These are phyloP conservation scores for Saposhnikovia divaricata DNA, from an alignment of 129 eudicot genomes.

Conservation along the genomic window DNA sequence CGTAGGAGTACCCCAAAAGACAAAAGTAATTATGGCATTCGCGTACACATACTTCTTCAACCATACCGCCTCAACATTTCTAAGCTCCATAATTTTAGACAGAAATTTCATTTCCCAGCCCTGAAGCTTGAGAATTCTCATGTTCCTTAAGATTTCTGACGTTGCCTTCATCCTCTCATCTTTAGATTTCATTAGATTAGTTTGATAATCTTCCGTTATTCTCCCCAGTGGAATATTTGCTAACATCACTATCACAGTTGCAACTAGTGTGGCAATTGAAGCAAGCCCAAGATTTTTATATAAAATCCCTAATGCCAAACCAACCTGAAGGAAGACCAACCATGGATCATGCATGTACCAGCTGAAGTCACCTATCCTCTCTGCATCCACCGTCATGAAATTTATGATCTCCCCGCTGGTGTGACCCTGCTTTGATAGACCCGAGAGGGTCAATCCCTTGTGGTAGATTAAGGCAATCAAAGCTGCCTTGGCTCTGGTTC, in stretches of 20 bases:
- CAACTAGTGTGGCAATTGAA: slow-evolving; percentile 54
- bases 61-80: slow-evolving; percentile 60
- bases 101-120: slow-evolving; percentile 93
- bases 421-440: slow-evolving; percentile 49
- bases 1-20: slow-evolving; percentile 76
- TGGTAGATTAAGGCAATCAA: slow-evolving; percentile 66
- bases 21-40: slow-evolving; percentile 34
- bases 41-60: slow-evolving; percentile 45
- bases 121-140: slow-evolving; percentile 90
- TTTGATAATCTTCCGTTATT: slow-evolving; percentile 58
- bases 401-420: slow-evolving; percentile 82
- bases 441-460: slow-evolving; percentile 67
- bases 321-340: slow-evolving; percentile 65
- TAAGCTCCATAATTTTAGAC: slow-evolving; percentile 44
- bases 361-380: slow-evolving; percentile 54
- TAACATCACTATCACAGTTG: slow-evolving; percentile 55
- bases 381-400: slow-evolving; percentile 88
- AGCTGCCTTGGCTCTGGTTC: slow-evolving; percentile 60
- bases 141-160: slow-evolving; percentile 80
- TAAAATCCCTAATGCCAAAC: slow-evolving; percentile 43
- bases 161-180: slow-evolving; percentile 87
- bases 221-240: slow-evolving; percentile 63
- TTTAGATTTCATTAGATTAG: slow-evolving; percentile 63
- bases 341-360: slow-evolving; percentile 83
- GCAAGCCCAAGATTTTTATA: slow-evolving; percentile 73